Base-by-base conservation (phyloP, 2,329 filamentous ascomycete species). In the Trichophyton equinum region DNA sequence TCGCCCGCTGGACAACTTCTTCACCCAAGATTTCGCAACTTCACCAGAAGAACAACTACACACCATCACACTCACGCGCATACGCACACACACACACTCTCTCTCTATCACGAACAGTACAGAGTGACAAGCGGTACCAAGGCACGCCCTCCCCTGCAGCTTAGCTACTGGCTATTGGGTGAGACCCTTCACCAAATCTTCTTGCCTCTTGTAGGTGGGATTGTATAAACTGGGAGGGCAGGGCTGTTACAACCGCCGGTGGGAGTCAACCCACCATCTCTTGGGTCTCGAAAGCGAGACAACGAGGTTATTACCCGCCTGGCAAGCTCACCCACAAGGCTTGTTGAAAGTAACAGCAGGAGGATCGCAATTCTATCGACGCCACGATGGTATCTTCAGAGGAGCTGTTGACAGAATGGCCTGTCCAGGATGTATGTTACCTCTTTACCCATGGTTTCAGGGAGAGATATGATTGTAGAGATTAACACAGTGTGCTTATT, bases 391-490 rank as follows among this genome's bases (percentile, higher is more conserved):
- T 60, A 13, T 59, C 62, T 36, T 22, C 53, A 33, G 59, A 60
- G 20, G 62, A 64, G 15, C 63, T 64, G 3, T 58, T 64, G 56
- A 38, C 64, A 15, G 64, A 67, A 67, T 77, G 74, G 74, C 68
- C 70, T 8, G 64, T 68, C 25, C 64, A 66, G 60, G 74, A 77
- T 68, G 75, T 77, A 13, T 51, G 33, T 4, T 13, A n/a, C 8
- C 40, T 4, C 27, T 27, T 13, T 6, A 38, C 30, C 18, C 27
- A n/a, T n/a, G 18, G 9, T 18, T 40, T 44, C 30, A 27, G 22
- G 7, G 25, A n/a, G 30, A n/a, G 13, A n/a, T 11, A 13, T 38
- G 33, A 1, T 38, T 36, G 18, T n/a, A 25, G 18, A 8, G 8
- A 27, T 15, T 55, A 33, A 55, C 18, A 15, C 8, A 30, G 18